phyloP scores from a whole-genome alignment of 1,284 basidiomycete species.

The Vanrija sp. region DNA sequence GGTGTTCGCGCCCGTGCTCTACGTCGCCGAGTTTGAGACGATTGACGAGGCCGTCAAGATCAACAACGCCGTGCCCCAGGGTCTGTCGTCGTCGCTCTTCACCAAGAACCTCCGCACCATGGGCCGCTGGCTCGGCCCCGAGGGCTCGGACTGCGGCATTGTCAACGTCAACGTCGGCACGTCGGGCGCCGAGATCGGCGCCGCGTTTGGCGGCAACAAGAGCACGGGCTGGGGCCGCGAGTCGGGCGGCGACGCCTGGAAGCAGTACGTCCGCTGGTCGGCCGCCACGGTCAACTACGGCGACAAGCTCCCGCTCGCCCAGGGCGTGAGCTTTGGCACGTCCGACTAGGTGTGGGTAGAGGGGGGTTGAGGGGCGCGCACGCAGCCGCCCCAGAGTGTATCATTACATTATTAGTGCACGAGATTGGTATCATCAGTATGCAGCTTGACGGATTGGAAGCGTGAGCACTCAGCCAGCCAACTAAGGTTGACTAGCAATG shows the following conservation, averaged over 20 bases:
- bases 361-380: too few species aligned
- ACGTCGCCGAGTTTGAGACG: slow-evolving; percentile 82
- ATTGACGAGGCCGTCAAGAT: slow-evolving; percentile 82
- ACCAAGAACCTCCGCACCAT: slow-evolving; percentile 75
- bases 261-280: slow-evolving; percentile 57
- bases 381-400: too few species aligned
- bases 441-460: too few species aligned
- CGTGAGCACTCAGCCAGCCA: too few species aligned
- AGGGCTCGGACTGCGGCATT: slow-evolving; percentile 82
- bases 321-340: slow-evolving; percentile 74
- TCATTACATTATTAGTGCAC: too few species aligned
- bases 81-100: slow-evolving; percentile 85
- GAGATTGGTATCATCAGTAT: too few species aligned
- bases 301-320: slow-evolving; percentile 78
- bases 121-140: slow-evolving; percentile 86
- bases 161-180: slow-evolving; percentile 88
- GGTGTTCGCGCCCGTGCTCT: slow-evolving; percentile 57
- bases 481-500: too few species aligned
- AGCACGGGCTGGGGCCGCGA: slow-evolving; percentile 80
- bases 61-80: slow-evolving; percentile 87
- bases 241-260: slow-evolving; percentile 94
- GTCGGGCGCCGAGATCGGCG: slow-evolving; percentile 88
- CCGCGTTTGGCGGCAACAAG: slow-evolving; percentile 92
- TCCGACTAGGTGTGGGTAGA: not conserved
- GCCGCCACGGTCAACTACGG: slow-evolving; percentile 88